A percentile compares a stretch with the other conserved stretches of the same genome.
Evolutionary conservation across 257 asterid species (phyloP).

Genomic region (Craterostigma plantagineum): DNA sequence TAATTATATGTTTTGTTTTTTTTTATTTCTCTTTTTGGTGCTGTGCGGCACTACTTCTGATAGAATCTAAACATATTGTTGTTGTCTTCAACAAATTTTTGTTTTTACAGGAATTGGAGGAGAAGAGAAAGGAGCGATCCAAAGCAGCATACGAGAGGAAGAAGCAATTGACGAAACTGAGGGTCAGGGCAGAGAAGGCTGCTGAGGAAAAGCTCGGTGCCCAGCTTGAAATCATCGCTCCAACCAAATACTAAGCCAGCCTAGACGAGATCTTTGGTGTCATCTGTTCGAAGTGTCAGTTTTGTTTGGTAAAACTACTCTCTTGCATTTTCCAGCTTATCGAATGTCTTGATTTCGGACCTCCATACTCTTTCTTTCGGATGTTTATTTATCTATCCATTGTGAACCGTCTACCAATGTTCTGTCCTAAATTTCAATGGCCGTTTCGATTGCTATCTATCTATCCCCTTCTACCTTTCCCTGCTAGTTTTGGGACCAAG

Average conservation of each 20-base stretch:
- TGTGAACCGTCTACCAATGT: too few relatives aligned
- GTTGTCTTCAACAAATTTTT: background rate
- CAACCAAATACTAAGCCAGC: slow-evolving; percentile 41
- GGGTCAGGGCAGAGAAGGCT: slow-evolving; percentile 58
- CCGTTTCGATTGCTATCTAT: too few relatives aligned
- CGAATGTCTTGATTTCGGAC: too few relatives aligned
- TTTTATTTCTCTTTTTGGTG: background rate
- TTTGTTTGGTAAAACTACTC: too few relatives aligned
- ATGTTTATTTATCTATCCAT: too few relatives aligned
- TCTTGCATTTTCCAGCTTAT: too few relatives aligned
- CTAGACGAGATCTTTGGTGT: too few relatives aligned
- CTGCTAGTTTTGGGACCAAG: too few relatives aligned
- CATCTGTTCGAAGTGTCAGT: too few relatives aligned
- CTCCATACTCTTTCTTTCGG: too few relatives aligned
- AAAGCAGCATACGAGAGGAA: slow-evolving; percentile 61
- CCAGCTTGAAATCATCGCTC: slow-evolving; percentile 50
- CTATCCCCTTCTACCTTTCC: too few relatives aligned
- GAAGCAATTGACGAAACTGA: slow-evolving; percentile 59
- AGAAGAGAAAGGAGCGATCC: slow-evolving; percentile 82
- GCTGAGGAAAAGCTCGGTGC: slow-evolving; percentile 78
- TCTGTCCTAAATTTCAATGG: too few relatives aligned
- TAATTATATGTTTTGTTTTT: slow-evolving; percentile 5
- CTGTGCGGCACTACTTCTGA: background rate
- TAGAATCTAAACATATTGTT: background rate
- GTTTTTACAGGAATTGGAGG: slow-evolving; percentile 55